Conservation (phyloP, 805 yeast species). For the Wickerhamiella spandovensis region DNA sequence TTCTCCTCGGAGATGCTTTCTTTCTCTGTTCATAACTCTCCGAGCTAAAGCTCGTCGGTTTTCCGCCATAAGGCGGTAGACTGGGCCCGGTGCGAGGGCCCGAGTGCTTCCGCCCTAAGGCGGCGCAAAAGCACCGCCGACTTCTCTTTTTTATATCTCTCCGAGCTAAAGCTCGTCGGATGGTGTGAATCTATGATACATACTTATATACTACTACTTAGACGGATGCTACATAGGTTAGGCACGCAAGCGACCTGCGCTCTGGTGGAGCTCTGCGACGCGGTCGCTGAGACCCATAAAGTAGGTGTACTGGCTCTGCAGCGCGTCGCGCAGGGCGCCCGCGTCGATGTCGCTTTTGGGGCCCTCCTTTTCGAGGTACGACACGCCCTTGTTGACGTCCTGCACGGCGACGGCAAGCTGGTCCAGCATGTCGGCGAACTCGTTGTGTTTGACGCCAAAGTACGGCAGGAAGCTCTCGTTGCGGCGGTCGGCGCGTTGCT, state of each 20-base stretch:
- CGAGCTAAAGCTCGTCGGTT: too few relatives aligned
- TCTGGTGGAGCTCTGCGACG: conserved; percentile 56
- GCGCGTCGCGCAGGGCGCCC: conserved; percentile 20
- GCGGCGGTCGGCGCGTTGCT: conserved; percentile 22
- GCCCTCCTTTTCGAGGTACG: conserved; percentile 20
- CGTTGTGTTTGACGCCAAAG: conserved; percentile 19
- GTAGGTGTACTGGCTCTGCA: conserved; percentile 47
- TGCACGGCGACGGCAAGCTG: conserved; percentile 21
- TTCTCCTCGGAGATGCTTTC: too few relatives aligned
- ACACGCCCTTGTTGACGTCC: conserved; percentile 24
- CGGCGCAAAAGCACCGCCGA: too few relatives aligned
- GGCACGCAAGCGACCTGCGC: conserved; percentile 15
- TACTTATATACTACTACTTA: too few relatives aligned
- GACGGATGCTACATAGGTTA: too few relatives aligned
- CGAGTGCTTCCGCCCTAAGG: too few relatives aligned
- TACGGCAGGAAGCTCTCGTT: conserved; percentile 25
- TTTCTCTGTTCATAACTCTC: too few relatives aligned
- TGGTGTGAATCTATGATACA: too few relatives aligned
- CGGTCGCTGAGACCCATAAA: conserved; percentile 62
- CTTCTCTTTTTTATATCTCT: too few relatives aligned
- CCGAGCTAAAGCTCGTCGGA: too few relatives aligned
- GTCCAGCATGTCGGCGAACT: conserved; percentile 23
- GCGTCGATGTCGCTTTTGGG: conserved; percentile 14
- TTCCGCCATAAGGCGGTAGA: too few relatives aligned
- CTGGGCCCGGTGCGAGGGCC: too few relatives aligned